Conservation (phyloP, 208 protist genomes). For the Wallacemonas rigidus region DNA sequence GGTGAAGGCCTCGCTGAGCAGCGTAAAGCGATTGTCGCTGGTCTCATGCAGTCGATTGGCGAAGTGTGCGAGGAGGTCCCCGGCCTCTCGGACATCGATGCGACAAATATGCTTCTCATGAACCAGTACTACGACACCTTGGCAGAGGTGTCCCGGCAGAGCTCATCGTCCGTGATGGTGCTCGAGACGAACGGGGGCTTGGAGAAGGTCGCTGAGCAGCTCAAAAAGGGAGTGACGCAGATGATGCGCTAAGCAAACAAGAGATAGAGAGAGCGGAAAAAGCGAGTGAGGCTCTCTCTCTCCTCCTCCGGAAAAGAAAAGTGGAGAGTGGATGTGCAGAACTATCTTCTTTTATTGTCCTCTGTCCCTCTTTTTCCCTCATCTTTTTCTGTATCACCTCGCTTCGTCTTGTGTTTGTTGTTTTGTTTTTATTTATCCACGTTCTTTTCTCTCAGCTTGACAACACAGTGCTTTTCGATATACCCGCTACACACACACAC, state of each 20-base stretch:
- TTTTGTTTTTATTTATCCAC: not conserved
- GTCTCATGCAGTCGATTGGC: slow-evolving; percentile 57
- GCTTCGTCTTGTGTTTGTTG: not conserved
- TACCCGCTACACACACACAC: too few species aligned
- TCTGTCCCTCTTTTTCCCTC: not conserved
- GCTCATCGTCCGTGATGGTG: slow-evolving; percentile 52
- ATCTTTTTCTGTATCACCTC: not conserved
- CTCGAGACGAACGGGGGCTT: slow-evolving; percentile 55
- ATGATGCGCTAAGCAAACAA: slow-evolving; percentile 32
- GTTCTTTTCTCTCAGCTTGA: not conserved
- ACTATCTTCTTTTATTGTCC: not conserved
- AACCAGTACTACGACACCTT: slow-evolving; percentile 87
- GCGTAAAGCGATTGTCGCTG: slow-evolving; percentile 71
- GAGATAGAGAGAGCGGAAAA: not conserved
- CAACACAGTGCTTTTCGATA: not conserved
- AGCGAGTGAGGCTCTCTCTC: too few species aligned
- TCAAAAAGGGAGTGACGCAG: slow-evolving; percentile 43
- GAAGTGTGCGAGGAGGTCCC: slow-evolving; percentile 48
- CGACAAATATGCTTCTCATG: slow-evolving; percentile 74
- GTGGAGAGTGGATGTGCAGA: too few species aligned
- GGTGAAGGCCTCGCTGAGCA: slow-evolving; percentile 64
- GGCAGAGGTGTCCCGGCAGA: slow-evolving; percentile 45
- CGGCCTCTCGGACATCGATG: slow-evolving; percentile 45
- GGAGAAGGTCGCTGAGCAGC: slow-evolving; percentile 55
- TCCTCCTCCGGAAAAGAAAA: too few species aligned